Conservation (phyloP, 1,284 basidiomycete genomes). For the Tremellales sp. region DNA sequence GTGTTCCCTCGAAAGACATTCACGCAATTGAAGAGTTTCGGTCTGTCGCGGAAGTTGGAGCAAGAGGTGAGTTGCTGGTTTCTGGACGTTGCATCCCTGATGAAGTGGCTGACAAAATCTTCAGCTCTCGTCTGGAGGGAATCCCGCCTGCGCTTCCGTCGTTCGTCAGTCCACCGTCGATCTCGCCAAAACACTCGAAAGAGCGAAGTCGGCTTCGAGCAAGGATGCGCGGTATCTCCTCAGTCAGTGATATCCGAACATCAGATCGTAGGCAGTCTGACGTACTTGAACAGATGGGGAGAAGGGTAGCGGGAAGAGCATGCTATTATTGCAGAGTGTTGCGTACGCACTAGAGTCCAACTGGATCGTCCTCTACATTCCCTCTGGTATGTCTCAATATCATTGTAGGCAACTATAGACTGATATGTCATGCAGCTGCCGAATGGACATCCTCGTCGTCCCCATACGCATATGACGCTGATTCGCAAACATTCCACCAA, state of each 20-base stretch:
- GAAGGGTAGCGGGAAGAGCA: constrained; percentile 78
- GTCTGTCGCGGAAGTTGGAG: constrained; percentile 35
- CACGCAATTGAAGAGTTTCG: constrained; percentile 34
- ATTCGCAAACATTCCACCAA: constrained; percentile 75
- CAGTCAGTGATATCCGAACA: constrained; percentile 15
- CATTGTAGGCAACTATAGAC: neutral
- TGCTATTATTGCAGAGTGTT: constrained; percentile 72
- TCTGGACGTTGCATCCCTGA: neutral
- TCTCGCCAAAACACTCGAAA: constrained; percentile 29
- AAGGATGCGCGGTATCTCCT: constrained; percentile 23
- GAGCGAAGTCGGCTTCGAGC: constrained; percentile 15
- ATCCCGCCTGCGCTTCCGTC: constrained; percentile 38
- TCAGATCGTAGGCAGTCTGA: neutral
- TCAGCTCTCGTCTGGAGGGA: constrained; percentile 21
- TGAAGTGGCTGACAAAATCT: neutral
- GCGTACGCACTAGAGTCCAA: constrained; percentile 65
- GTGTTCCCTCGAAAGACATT: constrained; percentile 29
- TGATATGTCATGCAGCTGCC: constrained; percentile 52
- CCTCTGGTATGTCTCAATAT: constrained; percentile 57
- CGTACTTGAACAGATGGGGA: constrained; percentile 59
- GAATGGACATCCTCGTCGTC: constrained; percentile 75
- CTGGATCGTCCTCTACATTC: constrained; percentile 88
- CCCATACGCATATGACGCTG: constrained; percentile 67
- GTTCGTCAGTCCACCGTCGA: constrained; percentile 42
- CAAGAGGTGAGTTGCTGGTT: constrained; percentile 30